Base-by-base conservation (phyloP, 2,329 filamentous ascomycete species). In the Colletotrichum sansevieriae region DNA sequence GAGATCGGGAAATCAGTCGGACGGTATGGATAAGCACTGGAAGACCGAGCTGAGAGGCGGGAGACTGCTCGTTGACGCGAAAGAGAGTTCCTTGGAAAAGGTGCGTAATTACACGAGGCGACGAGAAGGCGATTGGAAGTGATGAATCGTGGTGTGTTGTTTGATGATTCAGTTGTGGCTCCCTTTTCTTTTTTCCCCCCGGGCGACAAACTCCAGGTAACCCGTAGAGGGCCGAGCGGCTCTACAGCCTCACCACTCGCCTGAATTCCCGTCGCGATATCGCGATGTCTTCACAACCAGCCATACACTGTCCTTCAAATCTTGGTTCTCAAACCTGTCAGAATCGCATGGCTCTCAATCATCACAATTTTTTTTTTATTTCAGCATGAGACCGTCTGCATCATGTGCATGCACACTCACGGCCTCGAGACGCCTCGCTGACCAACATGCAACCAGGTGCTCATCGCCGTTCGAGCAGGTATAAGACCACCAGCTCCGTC, bases 71-170 rank as follows among this genome's bases (percentile, higher is more conserved):
- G 80, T 77, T 3, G 87, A 90, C 74, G 78, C 90, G 58, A 85
- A 88, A 73, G 85, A 87, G 76, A 80, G 78, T 68, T 89, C 80
- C 75, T 78, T 91, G 46, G 87, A 90, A 74, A 85, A 90, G 83
- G 89, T 91, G 75, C 79, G 81, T 78, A 39, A 15, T 39, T 6
- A 39, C 37, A 39, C 37, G 37, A 37, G 18, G 35, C 8, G 58
- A 25, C n/a, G 15, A 13, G 22, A 35, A 29, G 29, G 33, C 4
- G 52, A 39, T 39, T 11, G 37, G 37, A 13, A 25, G 39, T 63
- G 49, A 33, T 63, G 20, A 43, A 37, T 37, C 9, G 49, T 18
- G 55, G 57, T 33, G 43, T 43, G 39, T 15, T 37, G n/a, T 29
- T 55, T 10, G 49, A 51, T 18, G 51, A 63, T 47, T 11, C 13